Conservation (phyloP, 768 basidiomycete genomes). For the Tubosaeta sp. region DNA sequence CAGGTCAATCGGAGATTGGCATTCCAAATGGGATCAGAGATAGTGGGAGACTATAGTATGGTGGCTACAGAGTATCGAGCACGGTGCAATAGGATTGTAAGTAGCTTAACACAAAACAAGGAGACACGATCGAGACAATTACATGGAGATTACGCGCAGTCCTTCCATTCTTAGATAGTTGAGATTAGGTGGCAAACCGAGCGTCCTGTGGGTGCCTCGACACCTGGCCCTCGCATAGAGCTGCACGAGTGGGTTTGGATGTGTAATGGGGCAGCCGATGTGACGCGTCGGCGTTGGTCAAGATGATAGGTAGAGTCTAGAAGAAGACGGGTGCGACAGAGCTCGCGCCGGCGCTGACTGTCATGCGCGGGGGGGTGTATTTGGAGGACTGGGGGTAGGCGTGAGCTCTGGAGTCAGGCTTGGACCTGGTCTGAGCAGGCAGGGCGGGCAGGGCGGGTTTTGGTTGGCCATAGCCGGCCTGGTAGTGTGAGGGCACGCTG, state of each 20-base stretch:
- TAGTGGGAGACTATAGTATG: slow-evolving; percentile 1
- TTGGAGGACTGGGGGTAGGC: slow-evolving; percentile 26
- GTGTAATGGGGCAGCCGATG: too few species aligned
- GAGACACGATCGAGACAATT: neutral
- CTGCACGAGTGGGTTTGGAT: neutral
- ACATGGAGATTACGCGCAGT: slow-evolving; percentile 12
- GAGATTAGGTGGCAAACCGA: slow-evolving; percentile 17
- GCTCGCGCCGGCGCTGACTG: slow-evolving; percentile 48
- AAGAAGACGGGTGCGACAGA: slow-evolving; percentile 58
- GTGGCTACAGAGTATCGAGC: slow-evolving; percentile 18
- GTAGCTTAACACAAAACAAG: neutral
- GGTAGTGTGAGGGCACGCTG: slow-evolving; percentile 13
- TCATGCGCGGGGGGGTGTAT: slow-evolving; percentile 26
- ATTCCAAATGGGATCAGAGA: neutral
- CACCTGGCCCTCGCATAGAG: slow-evolving; percentile 1
- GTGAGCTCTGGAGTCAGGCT: slow-evolving; percentile 16
- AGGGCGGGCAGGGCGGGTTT: slow-evolving; percentile 18
- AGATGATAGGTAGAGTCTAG: slow-evolving; percentile 26
- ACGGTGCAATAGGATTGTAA: slow-evolving; percentile 1
- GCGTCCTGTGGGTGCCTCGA: neutral
- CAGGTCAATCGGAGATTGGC: neutral
- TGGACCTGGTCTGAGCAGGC: slow-evolving; percentile 18
- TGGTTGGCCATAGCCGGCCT: slow-evolving; percentile 14
- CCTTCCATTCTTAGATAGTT: slow-evolving; percentile 16
- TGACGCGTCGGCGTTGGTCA: slow-evolving; percentile 2